Conservation (phyloP, 2,329 filamentous ascomycete genomes). For the Alternaria sp. region DNA sequence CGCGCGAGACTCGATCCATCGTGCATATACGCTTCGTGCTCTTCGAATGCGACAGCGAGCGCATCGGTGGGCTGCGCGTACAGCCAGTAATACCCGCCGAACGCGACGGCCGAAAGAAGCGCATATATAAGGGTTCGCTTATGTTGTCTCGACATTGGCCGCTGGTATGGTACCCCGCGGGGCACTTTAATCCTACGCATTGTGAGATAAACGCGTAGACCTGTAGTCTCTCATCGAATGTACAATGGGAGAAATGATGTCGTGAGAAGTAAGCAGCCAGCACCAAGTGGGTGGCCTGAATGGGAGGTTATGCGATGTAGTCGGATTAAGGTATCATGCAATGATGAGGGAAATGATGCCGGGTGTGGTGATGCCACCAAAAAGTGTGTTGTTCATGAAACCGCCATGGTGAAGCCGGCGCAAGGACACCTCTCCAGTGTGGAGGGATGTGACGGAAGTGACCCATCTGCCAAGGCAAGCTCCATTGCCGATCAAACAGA, state of each 20-base stretch:
- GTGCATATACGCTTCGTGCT: slow-evolving; percentile 44
- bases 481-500: slow-evolving; percentile 13
- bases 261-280: background rate
- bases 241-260: slow-evolving; percentile 3
- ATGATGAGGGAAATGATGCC: background rate
- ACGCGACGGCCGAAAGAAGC: slow-evolving; percentile 27
- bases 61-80: slow-evolving; percentile 36
- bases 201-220: slow-evolving; percentile 8
- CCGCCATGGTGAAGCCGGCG: slow-evolving; percentile 11
- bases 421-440: slow-evolving; percentile 21
- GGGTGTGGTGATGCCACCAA: background rate
- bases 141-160: slow-evolving; percentile 42
- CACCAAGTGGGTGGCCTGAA: background rate
- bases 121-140: slow-evolving; percentile 37
- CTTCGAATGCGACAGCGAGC: slow-evolving; percentile 36
- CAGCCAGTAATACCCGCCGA: slow-evolving; percentile 39
- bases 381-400: slow-evolving; percentile 1
- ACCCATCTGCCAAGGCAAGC: slow-evolving; percentile 20
- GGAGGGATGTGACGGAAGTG: slow-evolving; percentile 7
- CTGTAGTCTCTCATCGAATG: slow-evolving; percentile 5
- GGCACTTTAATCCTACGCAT: slow-evolving; percentile 42
- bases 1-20: slow-evolving; percentile 20
- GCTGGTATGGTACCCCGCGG: slow-evolving; percentile 24
- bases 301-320: background rate
- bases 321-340: background rate